Evolutionary conservation across 352 stramenopile genomes (phyloP), one percentile per base, ranked within the genome.

Genomic region (Globisporangium camurandrum): DNA sequence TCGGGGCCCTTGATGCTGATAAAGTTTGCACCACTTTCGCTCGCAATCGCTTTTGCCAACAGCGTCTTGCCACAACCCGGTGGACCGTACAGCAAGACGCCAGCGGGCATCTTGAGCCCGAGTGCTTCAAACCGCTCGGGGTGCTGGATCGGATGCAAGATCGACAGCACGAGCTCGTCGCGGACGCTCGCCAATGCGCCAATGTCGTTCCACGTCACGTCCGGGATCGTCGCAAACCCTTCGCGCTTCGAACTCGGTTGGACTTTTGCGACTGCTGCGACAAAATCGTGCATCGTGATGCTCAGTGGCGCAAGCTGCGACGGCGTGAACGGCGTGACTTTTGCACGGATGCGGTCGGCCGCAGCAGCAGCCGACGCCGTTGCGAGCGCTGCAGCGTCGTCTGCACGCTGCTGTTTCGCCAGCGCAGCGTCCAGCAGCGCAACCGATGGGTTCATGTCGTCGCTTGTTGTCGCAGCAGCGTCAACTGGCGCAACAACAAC

Each of bases 1-100:
- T 99, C 34, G 95, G 96, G 96, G 3, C 99, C 95, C 4, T 94
- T 98, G 55, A 99, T 99, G 48, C 78, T 98, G 71, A 99, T 99
- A 56, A 99, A 99, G 0, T 96, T 99, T 4, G 97, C 97, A 16
- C 92, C 88, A 37, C 83, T 98, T 65, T 98, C 85, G 59, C 96
- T 95, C n/a, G 97, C 97, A 62, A 99, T 99, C 0, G 97, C 97
- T 69, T 99, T 99, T 40, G 95, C 97, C 51, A 99, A 99, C 43
- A 99, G 59, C 2, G 95, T 99, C 78, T 99, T 99, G 30, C 97
- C 86, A 26, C 96, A 97, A 11, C 95, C 95, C 3, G 95, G 95
- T 9, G 95, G 94, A 2, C 95, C 95, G 64, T 98, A 98, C 6
- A 98, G 53, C 20, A 98, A 63, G 19, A 98, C 93, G 40, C 97